Conservation (phyloP, 2,329 filamentous ascomycete species). For the Iodosphaeria phyllophila region DNA sequence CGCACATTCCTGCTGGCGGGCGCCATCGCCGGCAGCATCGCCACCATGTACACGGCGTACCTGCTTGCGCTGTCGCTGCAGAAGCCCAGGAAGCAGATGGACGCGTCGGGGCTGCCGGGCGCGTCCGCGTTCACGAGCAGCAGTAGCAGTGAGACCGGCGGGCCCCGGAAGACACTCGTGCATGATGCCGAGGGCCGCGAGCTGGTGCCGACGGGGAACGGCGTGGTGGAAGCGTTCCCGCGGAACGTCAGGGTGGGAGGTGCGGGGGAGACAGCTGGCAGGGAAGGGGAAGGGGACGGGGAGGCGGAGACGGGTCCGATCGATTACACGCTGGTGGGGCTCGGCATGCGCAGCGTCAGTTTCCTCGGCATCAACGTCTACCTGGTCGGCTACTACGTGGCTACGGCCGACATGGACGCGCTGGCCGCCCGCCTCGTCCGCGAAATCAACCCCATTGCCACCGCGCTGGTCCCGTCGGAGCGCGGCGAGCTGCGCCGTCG, state of each 20-base stretch:
- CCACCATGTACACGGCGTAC: constrained; percentile 29
- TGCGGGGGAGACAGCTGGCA: constrained; percentile 10
- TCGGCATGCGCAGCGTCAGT: constrained; percentile 77
- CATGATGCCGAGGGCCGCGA: constrained; percentile 53
- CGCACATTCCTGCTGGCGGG: constrained; percentile 32
- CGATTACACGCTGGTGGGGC: constrained; percentile 75
- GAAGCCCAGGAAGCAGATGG: constrained; percentile 26
- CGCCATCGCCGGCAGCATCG: constrained; percentile 27
- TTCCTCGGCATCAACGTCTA: constrained; percentile 88
- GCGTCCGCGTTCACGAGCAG: constrained; percentile 23
- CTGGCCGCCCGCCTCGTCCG: constrained; percentile 63
- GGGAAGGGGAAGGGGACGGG: constrained; percentile 4
- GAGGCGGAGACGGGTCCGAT: constrained; percentile 16
- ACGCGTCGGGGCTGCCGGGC: constrained; percentile 22
- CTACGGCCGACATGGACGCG: constrained; percentile 62
- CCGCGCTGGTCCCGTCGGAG: constrained; percentile 66
- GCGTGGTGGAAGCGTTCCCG: constrained; percentile 63
- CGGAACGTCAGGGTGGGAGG: constrained; percentile 42
- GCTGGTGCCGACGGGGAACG: constrained; percentile 65
- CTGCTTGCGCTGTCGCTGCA: constrained; percentile 8
- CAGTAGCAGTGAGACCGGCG: constrained; percentile 27
- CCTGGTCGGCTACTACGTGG: constrained; percentile 82
- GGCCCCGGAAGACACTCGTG: constrained; percentile 37
- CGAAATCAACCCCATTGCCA: constrained; percentile 59
- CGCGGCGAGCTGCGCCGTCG: constrained; percentile 51